Percentiles rank a stretch among this genome's conserved stretches.
phyloP scores from a whole-genome alignment of 1,139 yeast species.

The Blastobotrys niveus region DNA sequence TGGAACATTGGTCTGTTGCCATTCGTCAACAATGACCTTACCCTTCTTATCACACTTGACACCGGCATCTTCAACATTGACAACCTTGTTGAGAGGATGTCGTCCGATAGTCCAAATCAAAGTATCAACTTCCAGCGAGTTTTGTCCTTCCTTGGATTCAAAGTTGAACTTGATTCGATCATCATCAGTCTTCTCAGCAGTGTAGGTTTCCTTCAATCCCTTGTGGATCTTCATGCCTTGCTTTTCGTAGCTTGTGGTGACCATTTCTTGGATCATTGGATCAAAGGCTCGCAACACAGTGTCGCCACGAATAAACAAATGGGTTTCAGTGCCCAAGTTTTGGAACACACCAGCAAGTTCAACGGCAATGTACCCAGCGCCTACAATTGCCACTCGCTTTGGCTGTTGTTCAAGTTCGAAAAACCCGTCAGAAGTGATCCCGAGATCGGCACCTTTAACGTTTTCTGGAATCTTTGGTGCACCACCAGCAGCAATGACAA shows the following conservation, averaged over 20 bases:
- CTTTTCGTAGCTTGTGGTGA: slow-evolving; percentile 73
- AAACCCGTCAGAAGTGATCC: slow-evolving; percentile 88
- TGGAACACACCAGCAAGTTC: slow-evolving; percentile 93
- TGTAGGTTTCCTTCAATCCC: slow-evolving; percentile 47
- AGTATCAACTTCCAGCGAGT: slow-evolving; percentile 62
- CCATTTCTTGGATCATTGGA: slow-evolving; percentile 65
- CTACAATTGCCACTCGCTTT: slow-evolving; percentile 85
- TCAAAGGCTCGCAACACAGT: slow-evolving; percentile 86
- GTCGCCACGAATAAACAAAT: slow-evolving; percentile 83
- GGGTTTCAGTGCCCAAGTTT: slow-evolving; percentile 82
- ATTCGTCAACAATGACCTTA: slow-evolving; percentile 76
- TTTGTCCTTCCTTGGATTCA: slow-evolving; percentile 22
- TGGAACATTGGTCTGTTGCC: slow-evolving; percentile 69
- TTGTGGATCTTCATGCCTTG: slow-evolving; percentile 80
- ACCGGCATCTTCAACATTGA: slow-evolving; percentile 73
- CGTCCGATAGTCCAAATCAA: slow-evolving; percentile 95
- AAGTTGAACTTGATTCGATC: slow-evolving; percentile 61
- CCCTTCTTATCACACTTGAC: slow-evolving; percentile 51
- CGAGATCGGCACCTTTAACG: slow-evolving; percentile 76
- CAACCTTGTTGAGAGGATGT: slow-evolving; percentile 55
- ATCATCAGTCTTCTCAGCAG: slow-evolving; percentile 42
- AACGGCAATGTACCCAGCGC: slow-evolving; percentile 96
- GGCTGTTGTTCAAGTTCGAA: slow-evolving; percentile 79
- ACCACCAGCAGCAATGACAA: slow-evolving; percentile 93
- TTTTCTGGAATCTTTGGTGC: slow-evolving; percentile 61